Conservation (phyloP, 2,329 filamentous ascomycete species). For the Aspergillus ochraceoroseus region DNA sequence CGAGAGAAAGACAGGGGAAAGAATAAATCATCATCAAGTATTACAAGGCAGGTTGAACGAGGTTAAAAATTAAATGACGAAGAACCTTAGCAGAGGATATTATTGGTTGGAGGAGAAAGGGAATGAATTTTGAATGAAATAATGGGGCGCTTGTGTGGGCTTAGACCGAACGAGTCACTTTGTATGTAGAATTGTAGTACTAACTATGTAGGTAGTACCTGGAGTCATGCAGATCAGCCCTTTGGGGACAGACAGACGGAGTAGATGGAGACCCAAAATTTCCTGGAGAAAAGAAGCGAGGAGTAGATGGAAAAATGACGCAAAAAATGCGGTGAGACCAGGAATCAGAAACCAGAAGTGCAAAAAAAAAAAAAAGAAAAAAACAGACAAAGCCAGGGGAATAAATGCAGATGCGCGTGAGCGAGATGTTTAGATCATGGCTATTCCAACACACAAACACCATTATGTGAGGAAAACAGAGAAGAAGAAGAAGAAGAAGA, state of each 20-base stretch:
- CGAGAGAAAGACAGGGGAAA: too few relatives aligned
- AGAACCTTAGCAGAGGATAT: too few relatives aligned
- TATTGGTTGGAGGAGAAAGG: too few relatives aligned
- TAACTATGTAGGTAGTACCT: too few relatives aligned
- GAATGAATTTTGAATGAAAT: too few relatives aligned
- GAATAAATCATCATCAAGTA: too few relatives aligned
- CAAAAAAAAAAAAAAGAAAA: slow-evolving; percentile 7
- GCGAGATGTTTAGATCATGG: slow-evolving; percentile 15
- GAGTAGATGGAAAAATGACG: slow-evolving; percentile 6
- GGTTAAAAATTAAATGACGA: too few relatives aligned
- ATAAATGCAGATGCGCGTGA: slow-evolving; percentile 18
- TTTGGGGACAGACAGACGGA: not conserved
- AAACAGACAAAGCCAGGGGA: slow-evolving; percentile 6
- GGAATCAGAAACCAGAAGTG: slow-evolving; percentile 3
- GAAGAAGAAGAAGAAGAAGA: not conserved
- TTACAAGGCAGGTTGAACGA: too few relatives aligned
- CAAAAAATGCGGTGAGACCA: slow-evolving; percentile 16
- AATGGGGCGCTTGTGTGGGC: too few relatives aligned
- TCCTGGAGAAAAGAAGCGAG: not conserved
- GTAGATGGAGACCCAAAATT: not conserved
- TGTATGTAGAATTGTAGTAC: too few relatives aligned
- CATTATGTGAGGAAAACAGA: not conserved
- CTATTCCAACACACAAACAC: slow-evolving; percentile 2
- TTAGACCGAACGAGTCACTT: too few relatives aligned
- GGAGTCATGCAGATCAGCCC: too few relatives aligned